A percentile compares a stretch with the other conserved stretches of the same genome.
Conservation (phyloP, 2,329 filamentous ascomycete species). For the Hymenoscyphus albidus region DNA sequence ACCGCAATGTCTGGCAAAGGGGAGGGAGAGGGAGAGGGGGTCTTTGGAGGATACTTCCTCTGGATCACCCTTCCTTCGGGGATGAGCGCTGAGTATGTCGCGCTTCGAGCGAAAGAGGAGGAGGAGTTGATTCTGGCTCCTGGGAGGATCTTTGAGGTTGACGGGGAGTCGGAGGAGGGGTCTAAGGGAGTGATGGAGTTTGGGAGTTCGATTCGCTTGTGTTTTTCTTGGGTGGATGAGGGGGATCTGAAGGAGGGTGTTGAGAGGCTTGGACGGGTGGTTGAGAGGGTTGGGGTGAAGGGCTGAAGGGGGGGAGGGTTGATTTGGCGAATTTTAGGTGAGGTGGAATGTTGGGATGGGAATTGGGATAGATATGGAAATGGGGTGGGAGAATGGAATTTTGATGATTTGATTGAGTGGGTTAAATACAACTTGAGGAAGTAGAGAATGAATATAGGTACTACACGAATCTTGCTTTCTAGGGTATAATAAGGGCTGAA, state of each 20-base stretch:
- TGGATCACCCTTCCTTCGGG: constrained; percentile 64
- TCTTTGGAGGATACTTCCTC: constrained; percentile 81
- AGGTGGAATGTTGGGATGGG: neutral
- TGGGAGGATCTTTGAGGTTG: constrained; percentile 67
- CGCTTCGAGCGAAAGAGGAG: constrained; percentile 56
- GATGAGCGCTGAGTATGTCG: constrained; percentile 48
- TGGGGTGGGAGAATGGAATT: neutral
- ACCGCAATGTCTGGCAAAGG: neutral
- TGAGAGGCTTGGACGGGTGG: constrained; percentile 52
- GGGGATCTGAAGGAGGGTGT: constrained; percentile 64
- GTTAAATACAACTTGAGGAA: too few species aligned
- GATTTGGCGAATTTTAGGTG: constrained; percentile 26
- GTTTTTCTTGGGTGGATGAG: constrained; percentile 70
- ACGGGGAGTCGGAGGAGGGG: constrained; percentile 49
- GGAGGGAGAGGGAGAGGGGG: constrained; percentile 37
- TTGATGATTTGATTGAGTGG: neutral
- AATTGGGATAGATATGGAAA: neutral
- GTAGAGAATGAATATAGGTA: too few species aligned
- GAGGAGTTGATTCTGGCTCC: constrained; percentile 65
- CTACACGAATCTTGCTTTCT: too few species aligned
- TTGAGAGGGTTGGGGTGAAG: constrained; percentile 29
- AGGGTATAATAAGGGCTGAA: too few species aligned
- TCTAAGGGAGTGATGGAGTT: constrained; percentile 57
- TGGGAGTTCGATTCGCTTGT: constrained; percentile 58
- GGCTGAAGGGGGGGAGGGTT: neutral